Base-by-base conservation (phyloP, 257 asterid genomes). In the Fraxinus quadrangulata region DNA sequence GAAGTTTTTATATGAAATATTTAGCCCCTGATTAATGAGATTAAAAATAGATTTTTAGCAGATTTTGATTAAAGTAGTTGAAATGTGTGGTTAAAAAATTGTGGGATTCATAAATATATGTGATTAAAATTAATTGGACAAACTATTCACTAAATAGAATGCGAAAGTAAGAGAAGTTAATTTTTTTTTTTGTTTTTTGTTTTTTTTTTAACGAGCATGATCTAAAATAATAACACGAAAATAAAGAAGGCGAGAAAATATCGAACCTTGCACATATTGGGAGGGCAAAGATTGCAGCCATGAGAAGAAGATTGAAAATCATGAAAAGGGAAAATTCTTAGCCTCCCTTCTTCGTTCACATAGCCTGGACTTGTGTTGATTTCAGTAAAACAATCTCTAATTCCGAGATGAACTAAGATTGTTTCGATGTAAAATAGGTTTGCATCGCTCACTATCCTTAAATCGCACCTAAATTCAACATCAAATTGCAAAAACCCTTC, bases 401-500 rank as follows among this genome's bases (percentile, higher is more conserved):
- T 89, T 0, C 86, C 97, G 0, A 93, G 89, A 85, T 92, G 96
- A 0, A 89, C 86, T 51, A 95, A 61, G 8, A 92, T 91, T 1
- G 97, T 89, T 83, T 91, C 97, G 0, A 95, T 88, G 72, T 86
- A 95, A 73, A 95, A 86, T 56, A 78, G 11, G 76, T 95, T 93
- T 36, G 99, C 98, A 76, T 95, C 99, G 45, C 99, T 95, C 75
- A 93, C 86, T 13, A 95, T 82, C 86, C 93, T 95, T 90, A 95
- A 76, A 83, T 91, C 97, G 31, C 24, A 39, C 76, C 37, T 45
- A 6, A 11, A 39, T 78, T 51, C 16, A 17, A 21, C 1, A 71
- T 1, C 14, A 21, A 26, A 76, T 5, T 9, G 42, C 31, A 39
- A 5, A 13, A 61, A 42, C 74, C 42, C 33, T 73, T 28, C 10